phyloP scores from a whole-genome alignment of 768 basidiomycete genomes.

The Lactarius trivialis region DNA sequence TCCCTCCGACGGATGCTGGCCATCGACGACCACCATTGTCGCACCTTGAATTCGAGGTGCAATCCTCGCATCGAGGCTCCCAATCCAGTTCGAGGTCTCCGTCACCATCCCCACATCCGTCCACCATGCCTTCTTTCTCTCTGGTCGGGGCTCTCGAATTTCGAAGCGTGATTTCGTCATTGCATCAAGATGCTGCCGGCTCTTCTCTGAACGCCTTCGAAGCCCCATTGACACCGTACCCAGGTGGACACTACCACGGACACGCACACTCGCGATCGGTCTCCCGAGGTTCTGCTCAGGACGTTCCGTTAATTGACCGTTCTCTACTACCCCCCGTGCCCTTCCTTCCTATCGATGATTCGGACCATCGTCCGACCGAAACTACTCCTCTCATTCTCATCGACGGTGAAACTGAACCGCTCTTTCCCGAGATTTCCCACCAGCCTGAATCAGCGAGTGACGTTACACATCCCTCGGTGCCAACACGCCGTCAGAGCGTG shows the following conservation, averaged over 20 bases:
- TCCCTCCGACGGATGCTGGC: constrained; percentile 25
- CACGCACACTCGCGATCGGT: constrained; percentile 30
- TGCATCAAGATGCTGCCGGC: constrained; percentile 62
- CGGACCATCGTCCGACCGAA: constrained; percentile 3
- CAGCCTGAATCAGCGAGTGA: constrained; percentile 46
- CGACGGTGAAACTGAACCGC: constrained; percentile 19
- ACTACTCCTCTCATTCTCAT: constrained; percentile 14
- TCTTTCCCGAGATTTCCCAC: constrained; percentile 46
- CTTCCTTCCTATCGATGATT: constrained; percentile 20
- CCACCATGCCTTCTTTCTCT: constrained; percentile 76
- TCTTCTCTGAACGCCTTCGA: constrained; percentile 60
- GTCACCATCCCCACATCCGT: constrained; percentile 32
- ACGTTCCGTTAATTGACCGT: constrained; percentile 48
- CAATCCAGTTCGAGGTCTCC: constrained; percentile 44
- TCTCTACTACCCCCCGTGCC: constrained; percentile 33
- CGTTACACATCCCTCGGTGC: constrained; percentile 42
- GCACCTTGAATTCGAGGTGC: constrained; percentile 33
- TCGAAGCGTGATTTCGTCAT: constrained; percentile 77
- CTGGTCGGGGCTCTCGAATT: constrained; percentile 95
- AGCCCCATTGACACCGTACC: constrained; percentile 59
- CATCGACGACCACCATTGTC: constrained; percentile 36
- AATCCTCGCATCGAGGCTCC: constrained; percentile 39
- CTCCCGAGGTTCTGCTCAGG: constrained; percentile 31
- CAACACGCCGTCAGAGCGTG: constrained; percentile 36
- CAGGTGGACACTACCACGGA: constrained; percentile 66